Percentiles rank a stretch among this genome's conserved stretches.
phyloP scores from a whole-genome alignment of 1,139 yeast species.

The Yamadazyma aaseri region DNA sequence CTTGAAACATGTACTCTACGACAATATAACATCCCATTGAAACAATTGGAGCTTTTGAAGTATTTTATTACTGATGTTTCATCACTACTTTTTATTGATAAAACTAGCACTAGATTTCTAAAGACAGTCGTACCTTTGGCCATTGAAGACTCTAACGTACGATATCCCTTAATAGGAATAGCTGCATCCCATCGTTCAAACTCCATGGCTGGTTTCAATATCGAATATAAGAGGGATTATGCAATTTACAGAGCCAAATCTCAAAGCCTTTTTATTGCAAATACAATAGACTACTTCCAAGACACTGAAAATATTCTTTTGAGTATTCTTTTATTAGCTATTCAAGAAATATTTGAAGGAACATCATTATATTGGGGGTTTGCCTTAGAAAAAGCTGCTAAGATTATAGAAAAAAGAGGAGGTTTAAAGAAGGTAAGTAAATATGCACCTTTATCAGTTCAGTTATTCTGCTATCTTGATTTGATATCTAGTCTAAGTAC shows the following conservation, averaged over 20 bases:
- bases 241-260: constrained; percentile 17
- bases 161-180: constrained; percentile 19
- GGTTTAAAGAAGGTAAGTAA: constrained; percentile 16
- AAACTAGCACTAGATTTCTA: constrained; percentile 19
- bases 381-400: constrained; percentile 19
- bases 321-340: constrained; percentile 17
- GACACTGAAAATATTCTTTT: constrained; percentile 15
- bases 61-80: constrained; percentile 21
- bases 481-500: constrained; percentile 21
- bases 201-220: constrained; percentile 1
- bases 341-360: constrained; percentile 21
- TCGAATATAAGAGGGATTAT: constrained; percentile 15
- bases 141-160: constrained; percentile 15
- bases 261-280: constrained; percentile 15
- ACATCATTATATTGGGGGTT: constrained; percentile 19
- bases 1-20: constrained; percentile 9
- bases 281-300: constrained; percentile 11
- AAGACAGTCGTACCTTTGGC: constrained; percentile 19
- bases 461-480: constrained; percentile 22
- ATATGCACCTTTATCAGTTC: constrained; percentile 19
- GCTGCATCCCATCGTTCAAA: constrained; percentile 20
- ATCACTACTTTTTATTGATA: constrained; percentile 18
- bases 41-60: constrained; percentile 15
- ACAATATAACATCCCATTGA: constrained; percentile 7
- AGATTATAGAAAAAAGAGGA: constrained; percentile 18